Conservation (phyloP, 768 basidiomycete genomes). For the Tricholoma bakamatsutake region DNA sequence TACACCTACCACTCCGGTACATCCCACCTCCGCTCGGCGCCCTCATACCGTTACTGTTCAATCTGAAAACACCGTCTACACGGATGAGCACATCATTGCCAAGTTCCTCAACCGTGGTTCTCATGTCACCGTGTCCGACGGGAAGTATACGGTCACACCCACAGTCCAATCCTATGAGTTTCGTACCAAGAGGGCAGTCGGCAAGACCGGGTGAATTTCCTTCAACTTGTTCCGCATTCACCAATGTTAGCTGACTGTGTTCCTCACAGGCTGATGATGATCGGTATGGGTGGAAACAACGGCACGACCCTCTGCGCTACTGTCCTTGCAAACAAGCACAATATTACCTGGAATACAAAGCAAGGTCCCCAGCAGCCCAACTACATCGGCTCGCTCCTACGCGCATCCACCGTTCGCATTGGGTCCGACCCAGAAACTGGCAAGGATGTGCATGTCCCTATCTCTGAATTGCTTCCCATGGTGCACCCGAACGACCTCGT, state of each 20-base stretch:
- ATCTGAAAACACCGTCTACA: conserved; percentile 76
- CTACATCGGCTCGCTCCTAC: conserved; percentile 95
- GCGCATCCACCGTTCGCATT: conserved; percentile 91
- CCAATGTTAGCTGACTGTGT: background rate
- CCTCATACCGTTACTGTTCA: conserved; percentile 73
- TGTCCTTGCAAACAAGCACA: conserved; percentile 92
- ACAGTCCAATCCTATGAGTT: conserved; percentile 83
- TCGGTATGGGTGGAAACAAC: conserved; percentile 97
- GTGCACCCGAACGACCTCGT: conserved; percentile 98
- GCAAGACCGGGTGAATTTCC: conserved; percentile 80
- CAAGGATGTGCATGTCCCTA: conserved; percentile 88
- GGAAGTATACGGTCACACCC: conserved; percentile 75
- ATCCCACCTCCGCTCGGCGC: conserved; percentile 82
- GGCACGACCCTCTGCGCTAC: conserved; percentile 92
- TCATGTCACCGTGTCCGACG: conserved; percentile 60
- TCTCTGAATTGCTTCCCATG: conserved; percentile 93
- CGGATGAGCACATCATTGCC: conserved; percentile 76
- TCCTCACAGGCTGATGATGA: conserved; percentile 78
- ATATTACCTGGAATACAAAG: conserved; percentile 94
- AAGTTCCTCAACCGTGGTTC: conserved; percentile 80
- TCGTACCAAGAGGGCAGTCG: conserved; percentile 79
- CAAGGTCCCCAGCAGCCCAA: conserved; percentile 88
- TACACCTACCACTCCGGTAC: conserved; percentile 71
- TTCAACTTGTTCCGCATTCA: background rate
- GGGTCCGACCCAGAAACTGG: conserved; percentile 75